Base-by-base conservation (phyloP, 768 basidiomycete genomes). In the Suillus alpinus region DNA sequence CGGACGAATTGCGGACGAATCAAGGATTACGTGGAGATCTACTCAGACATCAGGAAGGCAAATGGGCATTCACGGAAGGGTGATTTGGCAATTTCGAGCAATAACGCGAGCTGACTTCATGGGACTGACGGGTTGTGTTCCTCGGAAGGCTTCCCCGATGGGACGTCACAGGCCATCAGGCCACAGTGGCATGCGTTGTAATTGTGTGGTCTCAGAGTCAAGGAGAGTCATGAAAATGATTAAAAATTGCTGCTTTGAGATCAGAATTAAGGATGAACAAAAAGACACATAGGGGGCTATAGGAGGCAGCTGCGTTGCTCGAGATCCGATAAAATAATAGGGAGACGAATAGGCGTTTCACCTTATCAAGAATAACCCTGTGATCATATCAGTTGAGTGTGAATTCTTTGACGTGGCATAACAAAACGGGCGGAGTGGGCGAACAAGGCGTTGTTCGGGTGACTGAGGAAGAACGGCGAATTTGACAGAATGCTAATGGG, bases 351-450 rank as follows among this genome's bases (percentile, higher is more conserved):
- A 34, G 32, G 5, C 16, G 49, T 50, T 50, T 50, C 49, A 50
- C 12, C 10, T 52, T 18, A 16, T 37, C 37, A 55, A 39, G 40
- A 37, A 58, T 51, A 53, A 56, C 34, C 36, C 36, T 61, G 46
- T 51, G 60, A 58, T 58, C 23, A 39, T n/a, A n/a, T 56, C 40
- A 58, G 47, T 36, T 50, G 47, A 37, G 46, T 59, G 36, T 52
- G 47, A 59, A 56, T 50, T 50, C 4, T 39, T 55, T 55, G 53
- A 55, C 53, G 53, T 55, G 37, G 37, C 36, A 55, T 16, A 53
- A 53, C 52, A 26, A 53, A 37, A 57, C 55, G 20, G 13, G 50
- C 12, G n/a, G 55, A 44, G 55, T 60, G 41, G 20, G 59, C 20
- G 31, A 9, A 53, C 23, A 34, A 41, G 59, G 41, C 59, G 41